Conservation (phyloP, 306 rosid species). For the Oemleria cerasiformis region DNA sequence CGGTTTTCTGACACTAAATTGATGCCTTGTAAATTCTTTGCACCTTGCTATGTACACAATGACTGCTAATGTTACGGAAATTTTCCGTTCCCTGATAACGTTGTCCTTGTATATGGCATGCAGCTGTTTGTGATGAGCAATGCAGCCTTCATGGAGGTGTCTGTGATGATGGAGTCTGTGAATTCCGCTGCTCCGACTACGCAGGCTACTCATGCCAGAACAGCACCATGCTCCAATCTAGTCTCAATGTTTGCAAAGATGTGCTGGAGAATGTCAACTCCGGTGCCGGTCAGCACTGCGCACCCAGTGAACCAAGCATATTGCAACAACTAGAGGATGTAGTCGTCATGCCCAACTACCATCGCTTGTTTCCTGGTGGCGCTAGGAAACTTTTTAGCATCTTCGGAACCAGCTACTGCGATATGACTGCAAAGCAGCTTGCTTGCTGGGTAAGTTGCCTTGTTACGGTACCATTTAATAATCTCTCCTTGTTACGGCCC, state of each 20-base stretch:
- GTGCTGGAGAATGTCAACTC: slow-evolving; percentile 68
- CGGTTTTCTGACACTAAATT: background rate
- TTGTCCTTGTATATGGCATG: slow-evolving; percentile 25
- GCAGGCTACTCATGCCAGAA: slow-evolving; percentile 98
- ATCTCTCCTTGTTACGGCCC: background rate
- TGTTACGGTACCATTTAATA: background rate
- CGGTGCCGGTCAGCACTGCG: slow-evolving; percentile 95
- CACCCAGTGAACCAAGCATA: slow-evolving; percentile 88
- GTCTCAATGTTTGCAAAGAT: slow-evolving; percentile 75
- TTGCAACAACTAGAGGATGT: slow-evolving; percentile 96
- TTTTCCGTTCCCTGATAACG: background rate
- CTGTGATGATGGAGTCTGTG: slow-evolving; percentile 94
- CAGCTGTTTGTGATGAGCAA: slow-evolving; percentile 97
- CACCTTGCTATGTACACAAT: background rate
- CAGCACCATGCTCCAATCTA: slow-evolving; percentile 73
- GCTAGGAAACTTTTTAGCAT: slow-evolving; percentile 85
- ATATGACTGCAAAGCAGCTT: slow-evolving; percentile 84
- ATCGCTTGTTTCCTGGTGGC: slow-evolving; percentile 90
- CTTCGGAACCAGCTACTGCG: slow-evolving; percentile 80
- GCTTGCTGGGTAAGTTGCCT: slow-evolving; percentile 85
- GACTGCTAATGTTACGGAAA: background rate
- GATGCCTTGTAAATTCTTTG: background rate
- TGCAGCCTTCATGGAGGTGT: slow-evolving; percentile 99
- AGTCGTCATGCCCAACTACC: slow-evolving; percentile 93
- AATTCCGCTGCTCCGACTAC: slow-evolving; percentile 96